Percentiles rank a stretch among this genome's conserved stretches.
phyloP scores from a whole-genome alignment of 176 grass and related monocot species.

The Cenchrus americanus region DNA sequence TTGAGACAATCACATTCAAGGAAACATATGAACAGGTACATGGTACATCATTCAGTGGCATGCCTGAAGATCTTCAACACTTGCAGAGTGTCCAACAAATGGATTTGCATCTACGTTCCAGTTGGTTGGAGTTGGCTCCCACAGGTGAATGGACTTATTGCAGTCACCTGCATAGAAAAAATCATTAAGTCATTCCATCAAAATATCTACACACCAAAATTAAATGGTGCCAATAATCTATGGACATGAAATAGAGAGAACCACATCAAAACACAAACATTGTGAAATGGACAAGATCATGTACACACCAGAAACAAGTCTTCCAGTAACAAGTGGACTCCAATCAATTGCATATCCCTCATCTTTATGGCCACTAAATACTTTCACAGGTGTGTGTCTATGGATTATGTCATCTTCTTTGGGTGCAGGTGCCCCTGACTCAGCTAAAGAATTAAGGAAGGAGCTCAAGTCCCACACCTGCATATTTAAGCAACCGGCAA shows the following conservation, averaged over 20 bases:
- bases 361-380: slow-evolving; percentile 83
- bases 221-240: slow-evolving; percentile 9
- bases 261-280: slow-evolving; percentile 8
- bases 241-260: too few relatives aligned
- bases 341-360: slow-evolving; percentile 97
- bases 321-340: slow-evolving; percentile 75
- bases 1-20: slow-evolving; percentile 24
- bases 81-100: slow-evolving; percentile 76
- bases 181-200: neutral
- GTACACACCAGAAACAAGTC: slow-evolving; percentile 86
- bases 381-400: slow-evolving; percentile 60
- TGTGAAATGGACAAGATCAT: slow-evolving; percentile 16
- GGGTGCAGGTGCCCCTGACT: slow-evolving; percentile 52
- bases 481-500: slow-evolving; percentile 31
- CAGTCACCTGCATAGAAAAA: slow-evolving; percentile 62
- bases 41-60: slow-evolving; percentile 18
- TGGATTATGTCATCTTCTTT: slow-evolving; percentile 62
- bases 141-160: slow-evolving; percentile 77
- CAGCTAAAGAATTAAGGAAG: slow-evolving; percentile 68
- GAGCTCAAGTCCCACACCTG: slow-evolving; percentile 86
- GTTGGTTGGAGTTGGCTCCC: slow-evolving; percentile 69
- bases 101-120: slow-evolving; percentile 78
- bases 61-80: slow-evolving; percentile 92
- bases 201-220: neutral
- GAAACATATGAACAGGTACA: slow-evolving; percentile 14